Base-by-base conservation (phyloP, 2,329 filamentous ascomycete species). In the Fusarium sp. region DNA sequence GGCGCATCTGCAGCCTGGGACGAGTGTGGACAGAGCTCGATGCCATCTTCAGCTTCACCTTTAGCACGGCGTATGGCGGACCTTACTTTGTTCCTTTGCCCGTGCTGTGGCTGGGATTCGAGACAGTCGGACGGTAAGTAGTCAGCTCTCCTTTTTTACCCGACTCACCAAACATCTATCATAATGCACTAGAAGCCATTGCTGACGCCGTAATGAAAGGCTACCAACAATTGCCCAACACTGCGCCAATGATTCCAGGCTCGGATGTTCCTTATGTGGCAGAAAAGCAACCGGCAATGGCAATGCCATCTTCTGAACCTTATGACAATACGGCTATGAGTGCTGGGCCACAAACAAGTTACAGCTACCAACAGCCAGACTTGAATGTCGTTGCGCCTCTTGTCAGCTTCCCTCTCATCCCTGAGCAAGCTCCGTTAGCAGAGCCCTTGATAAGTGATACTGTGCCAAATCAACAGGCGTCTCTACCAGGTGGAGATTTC, bases 171-270 rank as follows among this genome's bases (percentile, higher is more conserved):
- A 46, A 12, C 20, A 23, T 30, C 20, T 14, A 24, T 26, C n/a
- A 19, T 20, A 21, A 47, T 15, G 9, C 15, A 44, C 45, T 38
- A 11, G 24, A 39, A 34, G 50, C 36, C 26, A 43, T 64, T 28
- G 36, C 66, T 73, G 34, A 73, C 62, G 21, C 15, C n/a, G 19
- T 32, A 24, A 19, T 38, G 14, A 34, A 72, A 80, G 80, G 75
- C 17, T 81, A 81, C 54, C 74, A 78, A 54, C 66, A 74, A 21
- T 59, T 80, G 23, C 69, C 72, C 7, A 65, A 67, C 36, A 54
- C 72, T 24, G 65, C 68, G 14, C 44, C 70, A 6, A 66, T 66
- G n/a, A 69, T 72, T 28, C 75, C 77, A 60, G 75, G 70, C 9
- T 58, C 74, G 12, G 74, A 70, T 32, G 69, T 71, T 21, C 74